Evolutionary conservation across 2,329 filamentous ascomycete species (phyloP), one percentile per base, ranked within the genome.

Genomic region (Conoideocrella luteorostrata): DNA sequence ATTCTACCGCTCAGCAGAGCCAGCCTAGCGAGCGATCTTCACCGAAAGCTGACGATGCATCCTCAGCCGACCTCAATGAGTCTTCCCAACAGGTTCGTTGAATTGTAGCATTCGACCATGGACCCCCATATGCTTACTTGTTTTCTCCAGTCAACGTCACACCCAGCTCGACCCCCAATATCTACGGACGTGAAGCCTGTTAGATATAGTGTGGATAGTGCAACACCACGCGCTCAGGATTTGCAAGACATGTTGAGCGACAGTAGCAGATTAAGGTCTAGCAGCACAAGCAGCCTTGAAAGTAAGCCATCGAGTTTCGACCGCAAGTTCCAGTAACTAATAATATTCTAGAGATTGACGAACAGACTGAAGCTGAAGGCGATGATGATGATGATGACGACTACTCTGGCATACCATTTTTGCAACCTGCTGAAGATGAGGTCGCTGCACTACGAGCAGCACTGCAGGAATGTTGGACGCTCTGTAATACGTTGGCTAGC

Each of bases 401-500:
- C 5, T 44, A 47, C 5, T 74, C 74, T 33, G 64, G 66, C 39
- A 64, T 64, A 7, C 65, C 66, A 24, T 63, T 59, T 13, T 58
- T 62, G 28, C 63, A 60, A 32, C 65, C 60, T 44, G 71, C 76
- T n/a, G 70, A 79, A 44, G 70, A 73, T 40, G 83, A 88, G 55
- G 70, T 87, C 20, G 69, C 66, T 21, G 83, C 84, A 7, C 69
- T 95, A n/a, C 80, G 79, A 49, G 80, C 79, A 23, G 88, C 89
- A 3, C 71, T 96, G 13, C 80, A 85, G 49, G 88, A 95, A 67
- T 95, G 89, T 64, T 96, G 90, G 90, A 94, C 84, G 1, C 69
- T 96, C 12, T 96, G 90, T 68, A 96, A 95, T 58, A 95, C 89
- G 0, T 70, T 96, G 24, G 88, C 88, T 18, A 87, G 78, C 50